Base-by-base conservation (phyloP, 192 early-diverging fungal species). In the Phlyctochytrium planicorne region DNA sequence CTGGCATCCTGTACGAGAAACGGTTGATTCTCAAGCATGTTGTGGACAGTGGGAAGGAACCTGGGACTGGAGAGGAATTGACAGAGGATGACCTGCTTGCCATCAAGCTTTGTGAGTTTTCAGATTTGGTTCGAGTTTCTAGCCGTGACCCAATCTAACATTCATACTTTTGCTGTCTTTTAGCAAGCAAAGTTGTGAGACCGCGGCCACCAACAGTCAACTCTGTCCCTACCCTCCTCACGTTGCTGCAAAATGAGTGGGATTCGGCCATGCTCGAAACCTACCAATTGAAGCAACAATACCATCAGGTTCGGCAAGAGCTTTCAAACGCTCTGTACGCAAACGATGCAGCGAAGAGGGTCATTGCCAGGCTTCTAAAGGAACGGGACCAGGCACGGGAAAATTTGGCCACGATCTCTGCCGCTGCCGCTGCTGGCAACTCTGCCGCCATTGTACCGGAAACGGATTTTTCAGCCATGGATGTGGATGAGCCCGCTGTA, bases 191-290 rank as follows among this genome's bases (percentile, higher is more conserved):
- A 65, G 81, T 85, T 0, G 87, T 94, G 32, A 89, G 87, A 61
- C 97, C 97, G 25, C 89, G 93, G 23, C 93, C 93, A 34, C 94
- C 97, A 27, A 87, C 90, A 10, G 78, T 91, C 67, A 95, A 92
- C 32, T 98, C 95, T 23, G 87, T 99, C 34, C 97, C 97, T 14
- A 87, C 93, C 30, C 80, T 97, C 24, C 83, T 99, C 17, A 80
- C 87, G 10, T 82, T 89, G 1, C 87, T 99, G 35, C 97, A 99
- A 71, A 93, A 93, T 73, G 97, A 99, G 73, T 99, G 92, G 91
- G 97, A 99, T 68, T 82, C 92, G n/a, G 77, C 93, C 17, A 94
- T 97, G 82, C 82, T 99, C 29, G 97, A 99, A 81, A 92, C 95
- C 1, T 93, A 91, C 73, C 88, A 87, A 34, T 83, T 99, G 62